Evolutionary conservation across 176 grass and related monocot species (phyloP).

Genomic region (Paspalum notatum): DNA sequence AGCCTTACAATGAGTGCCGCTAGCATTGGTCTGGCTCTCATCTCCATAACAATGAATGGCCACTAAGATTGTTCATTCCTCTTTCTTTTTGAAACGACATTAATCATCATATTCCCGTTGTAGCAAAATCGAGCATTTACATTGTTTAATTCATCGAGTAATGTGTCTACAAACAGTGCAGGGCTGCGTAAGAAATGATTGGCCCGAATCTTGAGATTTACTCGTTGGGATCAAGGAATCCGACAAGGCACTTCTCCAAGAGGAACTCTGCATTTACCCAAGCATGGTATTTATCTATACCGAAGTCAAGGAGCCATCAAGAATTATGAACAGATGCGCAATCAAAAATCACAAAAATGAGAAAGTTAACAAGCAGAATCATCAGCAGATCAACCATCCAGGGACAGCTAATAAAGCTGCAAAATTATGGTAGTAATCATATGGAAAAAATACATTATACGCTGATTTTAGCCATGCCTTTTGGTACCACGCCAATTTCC

Average conservation of each 20-base stretch:
- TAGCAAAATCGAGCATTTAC: constrained; percentile 19
- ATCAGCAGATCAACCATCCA: constrained; percentile 10
- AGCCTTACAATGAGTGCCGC: no score
- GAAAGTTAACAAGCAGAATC: background rate
- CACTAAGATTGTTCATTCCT: background rate
- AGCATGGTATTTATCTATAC: constrained; percentile 88
- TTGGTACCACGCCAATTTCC: background rate
- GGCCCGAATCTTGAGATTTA: background rate
- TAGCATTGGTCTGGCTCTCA: background rate
- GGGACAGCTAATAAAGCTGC: background rate
- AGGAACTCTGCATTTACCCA: constrained; percentile 94
- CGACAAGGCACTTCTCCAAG: constrained; percentile 92
- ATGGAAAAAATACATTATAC: background rate
- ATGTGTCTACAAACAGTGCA: background rate
- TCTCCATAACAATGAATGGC: constrained; percentile 15
- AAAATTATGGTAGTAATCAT: constrained; percentile 4
- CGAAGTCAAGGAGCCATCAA: constrained; percentile 59
- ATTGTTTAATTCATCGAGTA: background rate
- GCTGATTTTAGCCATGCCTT: background rate
- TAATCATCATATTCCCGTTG: background rate
- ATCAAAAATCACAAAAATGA: constrained; percentile 5
- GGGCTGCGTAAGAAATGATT: background rate
- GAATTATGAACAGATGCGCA: background rate
- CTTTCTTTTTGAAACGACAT: background rate
- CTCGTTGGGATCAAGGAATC: constrained; percentile 67